These are phyloP conservation scores for Chalara sp. DNA, from an alignment of 2,329 filamentous ascomycete species.

Conservation along the genomic window DNA sequence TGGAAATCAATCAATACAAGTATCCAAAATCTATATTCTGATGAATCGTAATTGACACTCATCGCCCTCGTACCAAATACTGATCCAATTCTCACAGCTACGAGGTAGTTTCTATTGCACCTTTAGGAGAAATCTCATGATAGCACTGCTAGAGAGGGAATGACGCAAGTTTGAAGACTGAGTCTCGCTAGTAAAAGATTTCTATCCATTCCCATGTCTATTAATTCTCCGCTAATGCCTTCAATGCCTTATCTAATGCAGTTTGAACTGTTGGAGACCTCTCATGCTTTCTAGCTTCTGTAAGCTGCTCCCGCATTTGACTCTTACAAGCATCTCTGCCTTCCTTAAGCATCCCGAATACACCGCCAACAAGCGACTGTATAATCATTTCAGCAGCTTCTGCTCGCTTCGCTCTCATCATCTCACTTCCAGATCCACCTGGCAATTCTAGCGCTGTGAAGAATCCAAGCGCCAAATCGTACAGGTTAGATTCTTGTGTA, in stretches of 20 bases:
- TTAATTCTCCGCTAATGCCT: conserved; percentile 12
- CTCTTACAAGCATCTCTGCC: conserved; percentile 14
- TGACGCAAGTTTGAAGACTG: too few species aligned
- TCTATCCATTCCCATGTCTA: background rate
- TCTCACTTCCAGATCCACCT: conserved; percentile 25
- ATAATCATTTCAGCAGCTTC: conserved; percentile 26
- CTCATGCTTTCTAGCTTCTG: conserved; percentile 19
- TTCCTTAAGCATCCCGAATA: conserved; percentile 22
- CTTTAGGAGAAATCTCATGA: too few species aligned
- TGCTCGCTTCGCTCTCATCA: conserved; percentile 23
- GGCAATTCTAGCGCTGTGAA: conserved; percentile 23
- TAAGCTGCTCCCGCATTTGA: conserved; percentile 15
- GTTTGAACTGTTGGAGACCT: conserved; percentile 21
- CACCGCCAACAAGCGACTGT: conserved; percentile 16
- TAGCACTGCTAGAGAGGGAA: too few species aligned
- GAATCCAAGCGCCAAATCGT: conserved; percentile 16
- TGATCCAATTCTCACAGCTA: too few species aligned
- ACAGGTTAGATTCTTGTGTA: conserved; percentile 10
- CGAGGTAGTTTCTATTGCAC: too few species aligned
- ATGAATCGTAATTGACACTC: too few species aligned
- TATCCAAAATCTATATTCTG: too few species aligned
- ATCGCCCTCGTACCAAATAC: too few species aligned
- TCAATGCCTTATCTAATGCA: conserved; percentile 18
- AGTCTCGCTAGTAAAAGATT: too few species aligned
- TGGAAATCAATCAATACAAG: too few species aligned